Percentiles rank a stretch among this genome's conserved stretches.
Conservation (phyloP, 768 basidiomycete genomes). For the Boletus rubroflammeus region DNA sequence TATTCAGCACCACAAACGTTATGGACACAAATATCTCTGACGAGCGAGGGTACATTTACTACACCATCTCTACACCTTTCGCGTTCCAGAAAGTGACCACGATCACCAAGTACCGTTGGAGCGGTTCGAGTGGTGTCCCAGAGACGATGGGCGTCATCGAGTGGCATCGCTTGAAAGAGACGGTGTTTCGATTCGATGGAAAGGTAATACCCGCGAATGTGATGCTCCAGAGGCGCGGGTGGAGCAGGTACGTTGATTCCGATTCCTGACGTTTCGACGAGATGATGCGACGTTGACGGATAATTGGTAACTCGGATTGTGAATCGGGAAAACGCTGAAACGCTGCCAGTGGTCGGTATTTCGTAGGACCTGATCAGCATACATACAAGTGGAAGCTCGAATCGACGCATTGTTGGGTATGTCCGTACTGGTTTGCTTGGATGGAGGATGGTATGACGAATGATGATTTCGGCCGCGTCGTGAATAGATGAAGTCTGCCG, state of each 20-base stretch:
- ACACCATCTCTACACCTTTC: slow-evolving; percentile 18
- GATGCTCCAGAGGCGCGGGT: slow-evolving; percentile 16
- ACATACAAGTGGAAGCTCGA: slow-evolving; percentile 34
- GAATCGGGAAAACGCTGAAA: not conserved
- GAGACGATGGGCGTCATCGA: slow-evolving; percentile 26
- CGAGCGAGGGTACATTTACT: slow-evolving; percentile 16
- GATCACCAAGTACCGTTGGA: slow-evolving; percentile 24
- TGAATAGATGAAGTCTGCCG: slow-evolving; percentile 17
- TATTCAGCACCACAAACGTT: slow-evolving; percentile 18
- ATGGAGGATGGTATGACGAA: not conserved
- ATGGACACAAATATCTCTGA: slow-evolving; percentile 23
- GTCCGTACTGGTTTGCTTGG: not conserved
- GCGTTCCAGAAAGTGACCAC: slow-evolving; percentile 19
- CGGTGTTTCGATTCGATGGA: slow-evolving; percentile 16
- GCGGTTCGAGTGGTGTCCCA: slow-evolving; percentile 7
- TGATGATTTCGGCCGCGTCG: not conserved
- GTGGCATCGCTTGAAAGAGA: slow-evolving; percentile 19
- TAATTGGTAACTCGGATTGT: not conserved
- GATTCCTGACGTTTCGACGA: not conserved
- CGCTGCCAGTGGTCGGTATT: slow-evolving; percentile 28
- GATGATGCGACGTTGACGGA: not conserved
- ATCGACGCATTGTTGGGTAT: slow-evolving; percentile 24
- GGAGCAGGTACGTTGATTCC: slow-evolving; percentile 21
- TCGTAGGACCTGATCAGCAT: slow-evolving; percentile 29
- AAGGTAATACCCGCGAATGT: not conserved